Conservation (phyloP, 2,329 filamentous ascomycete species). For the Massarina eburnea region DNA sequence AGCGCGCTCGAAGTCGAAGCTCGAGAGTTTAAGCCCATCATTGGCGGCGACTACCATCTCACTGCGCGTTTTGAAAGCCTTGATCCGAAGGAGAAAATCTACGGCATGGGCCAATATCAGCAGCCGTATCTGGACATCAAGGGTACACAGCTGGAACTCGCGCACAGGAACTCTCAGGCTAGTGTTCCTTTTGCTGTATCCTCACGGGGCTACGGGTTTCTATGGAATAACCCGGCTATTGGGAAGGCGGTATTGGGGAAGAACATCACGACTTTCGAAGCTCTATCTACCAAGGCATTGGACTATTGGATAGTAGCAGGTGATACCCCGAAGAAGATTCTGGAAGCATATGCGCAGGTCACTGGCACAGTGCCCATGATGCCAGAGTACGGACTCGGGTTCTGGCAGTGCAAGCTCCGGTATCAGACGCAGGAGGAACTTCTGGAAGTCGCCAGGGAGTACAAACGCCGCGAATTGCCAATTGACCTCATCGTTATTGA, state of each 20-base stretch:
- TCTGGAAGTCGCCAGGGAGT: conserved; percentile 61
- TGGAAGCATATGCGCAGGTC: conserved; percentile 57
- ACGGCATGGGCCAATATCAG: conserved; percentile 70
- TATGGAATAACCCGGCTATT: conserved; percentile 68
- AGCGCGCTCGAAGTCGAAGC: conserved; percentile 60
- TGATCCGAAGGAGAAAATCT: conserved; percentile 60
- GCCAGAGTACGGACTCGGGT: conserved; percentile 68
- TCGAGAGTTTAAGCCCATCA: conserved; percentile 59
- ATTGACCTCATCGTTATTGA: conserved; percentile 68
- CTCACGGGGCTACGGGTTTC: conserved; percentile 61
- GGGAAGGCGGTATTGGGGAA: conserved; percentile 63
- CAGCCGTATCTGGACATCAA: conserved; percentile 66
- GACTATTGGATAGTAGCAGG: conserved; percentile 68
- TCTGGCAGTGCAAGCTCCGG: conserved; percentile 69
- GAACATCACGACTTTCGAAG: conserved; percentile 64
- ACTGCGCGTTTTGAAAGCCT: conserved; percentile 62
- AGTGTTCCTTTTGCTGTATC: conserved; percentile 65
- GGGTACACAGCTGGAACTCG: conserved; percentile 63
- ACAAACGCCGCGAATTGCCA: conserved; percentile 57
- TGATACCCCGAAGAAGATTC: conserved; percentile 58
- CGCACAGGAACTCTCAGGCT: conserved; percentile 68
- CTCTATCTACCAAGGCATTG: conserved; percentile 57
- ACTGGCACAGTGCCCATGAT: conserved; percentile 66
- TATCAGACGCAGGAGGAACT: conserved; percentile 68
- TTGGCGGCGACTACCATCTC: conserved; percentile 58